A percentile compares a stretch with the other conserved stretches of the same genome.
Evolutionary conservation across 2,329 filamentous ascomycete genomes (phyloP).

Genomic region (Sclerotinia sclerotiorum): DNA sequence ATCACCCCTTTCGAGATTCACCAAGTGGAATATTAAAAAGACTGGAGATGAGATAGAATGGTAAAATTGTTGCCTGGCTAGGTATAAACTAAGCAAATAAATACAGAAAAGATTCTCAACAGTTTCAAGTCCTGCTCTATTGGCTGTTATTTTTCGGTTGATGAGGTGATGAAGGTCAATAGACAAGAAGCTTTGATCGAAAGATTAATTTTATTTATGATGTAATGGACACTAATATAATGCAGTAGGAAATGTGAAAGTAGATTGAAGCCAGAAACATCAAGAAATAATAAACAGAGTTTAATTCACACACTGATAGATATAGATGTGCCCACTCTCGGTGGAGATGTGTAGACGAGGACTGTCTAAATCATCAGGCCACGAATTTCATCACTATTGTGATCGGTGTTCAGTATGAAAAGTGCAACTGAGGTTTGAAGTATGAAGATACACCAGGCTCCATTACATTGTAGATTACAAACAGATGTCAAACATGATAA

Average conservation of each 20-base stretch:
- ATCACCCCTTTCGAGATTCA: background rate
- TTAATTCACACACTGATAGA: no score
- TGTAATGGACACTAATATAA: background rate
- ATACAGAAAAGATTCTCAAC: background rate
- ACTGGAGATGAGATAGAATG: background rate
- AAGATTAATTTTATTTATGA: background rate
- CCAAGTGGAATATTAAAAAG: background rate
- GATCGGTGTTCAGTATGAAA: background rate
- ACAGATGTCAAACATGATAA: background rate
- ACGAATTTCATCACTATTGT: background rate
- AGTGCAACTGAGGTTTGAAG: background rate
- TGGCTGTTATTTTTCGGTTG: background rate
- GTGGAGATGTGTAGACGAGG: background rate
- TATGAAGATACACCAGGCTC: background rate
- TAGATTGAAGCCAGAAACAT: background rate
- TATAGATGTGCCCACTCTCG: background rate
- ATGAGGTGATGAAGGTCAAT: background rate
- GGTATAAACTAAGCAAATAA: accelerated
- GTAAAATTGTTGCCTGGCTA: background rate
- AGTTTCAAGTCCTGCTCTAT: background rate
- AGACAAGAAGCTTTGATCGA: background rate
- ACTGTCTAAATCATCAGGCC: background rate
- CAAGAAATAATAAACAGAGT: background rate
- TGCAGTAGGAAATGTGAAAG: background rate
- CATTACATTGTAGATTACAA: background rate